Evolutionary conservation across 208 protist species (phyloP), one percentile per base, ranked within the genome.

Genomic region (Trypanosoma conorhini): DNA sequence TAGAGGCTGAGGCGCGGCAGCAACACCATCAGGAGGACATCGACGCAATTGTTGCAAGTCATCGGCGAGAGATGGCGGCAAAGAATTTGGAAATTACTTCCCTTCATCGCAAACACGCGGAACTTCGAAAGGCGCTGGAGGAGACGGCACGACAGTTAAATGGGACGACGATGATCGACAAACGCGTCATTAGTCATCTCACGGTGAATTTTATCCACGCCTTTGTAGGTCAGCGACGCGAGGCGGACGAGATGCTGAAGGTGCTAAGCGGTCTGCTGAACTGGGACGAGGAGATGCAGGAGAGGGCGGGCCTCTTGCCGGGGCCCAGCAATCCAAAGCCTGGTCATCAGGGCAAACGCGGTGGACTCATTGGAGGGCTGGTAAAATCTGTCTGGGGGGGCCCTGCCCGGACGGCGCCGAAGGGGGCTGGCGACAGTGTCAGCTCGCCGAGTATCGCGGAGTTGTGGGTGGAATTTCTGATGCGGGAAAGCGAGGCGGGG

Each of bases 151-250:
- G 68, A 52, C 87, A 83, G 68, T 69, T 88, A 50, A 86, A 83
- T 70, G 85, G 81, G 17, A 82, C 89, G 31, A 84, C 48, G 1
- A 81, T 77, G 33, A 85, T 96, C 50, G 91, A 96, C 74, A 96
- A 96, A 76, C 72, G 82, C 22, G 86, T 94, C 21, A 78, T 92
- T 40, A 88, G 88, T 70, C 83, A 96, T 69, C 61, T 96, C 0
- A 75, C 92, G 5, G 77, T 89, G n/a, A 94, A 94, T 74, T 96
- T 83, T 66, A 88, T 96, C 44, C 91, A 96, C 68, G 79, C 83
- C 51, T 83, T 91, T 60, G 70, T 89, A 21, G 79, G 26, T 7
- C 44, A 74, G 10, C 59, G 57, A 5, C 80, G 64, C 28, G 87
- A 92, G 72, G 72, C 83, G 26, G 76, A 82, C 60, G 91, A 94